A percentile compares a stretch with the other conserved stretches of the same genome.
phyloP scores from a whole-genome alignment of 1,284 basidiomycete species.

The Heliocybe sulcata region DNA sequence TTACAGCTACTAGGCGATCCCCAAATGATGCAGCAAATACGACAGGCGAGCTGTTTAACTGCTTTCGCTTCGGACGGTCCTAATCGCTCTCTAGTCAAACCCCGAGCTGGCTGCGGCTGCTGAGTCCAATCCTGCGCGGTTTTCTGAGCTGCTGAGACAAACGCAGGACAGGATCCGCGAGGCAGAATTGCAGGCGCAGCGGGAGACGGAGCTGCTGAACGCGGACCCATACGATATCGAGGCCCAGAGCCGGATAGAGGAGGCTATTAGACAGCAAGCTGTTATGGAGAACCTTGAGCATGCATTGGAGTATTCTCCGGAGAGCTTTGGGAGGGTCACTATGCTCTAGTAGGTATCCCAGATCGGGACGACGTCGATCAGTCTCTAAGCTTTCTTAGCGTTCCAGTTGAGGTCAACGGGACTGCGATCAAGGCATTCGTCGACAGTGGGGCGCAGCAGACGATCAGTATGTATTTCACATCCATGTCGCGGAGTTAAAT shows the following conservation, averaged over 20 bases:
- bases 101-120: conserved; percentile 78
- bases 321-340: conserved; percentile 88
- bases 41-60: conserved; percentile 38
- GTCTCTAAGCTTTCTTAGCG: conserved; percentile 31
- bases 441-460: conserved; percentile 94
- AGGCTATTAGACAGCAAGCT: conserved; percentile 85
- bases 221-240: conserved; percentile 89
- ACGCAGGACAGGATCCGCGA: conserved; percentile 51
- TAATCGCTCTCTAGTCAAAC: conserved; percentile 41
- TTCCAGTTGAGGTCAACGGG: conserved; percentile 88
- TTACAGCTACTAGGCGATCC: conserved; percentile 85
- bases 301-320: conserved; percentile 88
- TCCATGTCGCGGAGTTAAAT: neutral
- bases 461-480: conserved; percentile 69
- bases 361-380: conserved; percentile 1
- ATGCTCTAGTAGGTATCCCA: conserved; percentile 83
- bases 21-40: conserved; percentile 68
- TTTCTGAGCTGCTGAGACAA: conserved; percentile 67
- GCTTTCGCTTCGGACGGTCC: neutral
- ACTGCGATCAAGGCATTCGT: conserved; percentile 93
- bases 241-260: conserved; percentile 90
- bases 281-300: conserved; percentile 90
- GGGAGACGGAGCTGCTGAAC: conserved; percentile 66
- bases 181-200: conserved; percentile 47
- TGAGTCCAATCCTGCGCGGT: conserved; percentile 58